phyloP scores from a whole-genome alignment of 768 basidiomycete genomes.

The Rhizopogon roseolus region DNA sequence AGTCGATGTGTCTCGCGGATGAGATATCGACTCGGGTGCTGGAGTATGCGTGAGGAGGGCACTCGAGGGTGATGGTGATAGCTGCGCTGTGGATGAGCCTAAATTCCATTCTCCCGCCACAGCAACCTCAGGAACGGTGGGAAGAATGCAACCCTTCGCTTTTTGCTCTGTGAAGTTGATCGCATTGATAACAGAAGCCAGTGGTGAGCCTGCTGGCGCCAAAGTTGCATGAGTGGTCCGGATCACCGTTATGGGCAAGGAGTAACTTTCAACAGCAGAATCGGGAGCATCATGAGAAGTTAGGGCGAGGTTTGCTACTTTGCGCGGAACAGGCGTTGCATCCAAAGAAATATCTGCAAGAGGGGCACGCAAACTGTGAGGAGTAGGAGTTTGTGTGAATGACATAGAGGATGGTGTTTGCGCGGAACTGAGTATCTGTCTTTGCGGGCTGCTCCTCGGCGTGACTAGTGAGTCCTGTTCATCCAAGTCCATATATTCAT shows the following conservation, averaged over 20 bases:
- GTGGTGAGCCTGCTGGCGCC: constrained; percentile 18
- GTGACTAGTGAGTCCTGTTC: background rate
- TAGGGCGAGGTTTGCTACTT: constrained; percentile 1
- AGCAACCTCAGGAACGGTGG: background rate
- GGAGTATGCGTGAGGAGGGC: constrained; percentile 6
- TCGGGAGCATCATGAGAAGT: background rate
- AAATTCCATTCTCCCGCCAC: constrained; percentile 2
- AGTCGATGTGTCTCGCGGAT: background rate
- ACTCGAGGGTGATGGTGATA: background rate
- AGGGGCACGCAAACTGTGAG: constrained; percentile 2
- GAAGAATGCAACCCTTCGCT: background rate
- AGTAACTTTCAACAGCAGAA: background rate
- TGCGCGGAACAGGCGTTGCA: constrained; percentile 11
- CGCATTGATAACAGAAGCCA: constrained; percentile 25
- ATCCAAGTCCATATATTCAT: constrained; percentile 1
- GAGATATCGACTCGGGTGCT: background rate
- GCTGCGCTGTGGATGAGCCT: constrained; percentile 1
- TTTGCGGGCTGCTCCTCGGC: background rate
- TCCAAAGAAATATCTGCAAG: constrained; percentile 10
- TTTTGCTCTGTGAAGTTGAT: constrained; percentile 15
- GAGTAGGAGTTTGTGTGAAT: background rate
- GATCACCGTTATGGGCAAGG: constrained; percentile 3
- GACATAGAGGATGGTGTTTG: constrained; percentile 1
- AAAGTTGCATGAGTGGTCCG: background rate
- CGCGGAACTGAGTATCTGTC: background rate